Evolutionary conservation across 73 alveolate genomes (phyloP), one percentile per base, ranked within the genome.

Genomic region (Paramecium pentaurelia): DNA sequence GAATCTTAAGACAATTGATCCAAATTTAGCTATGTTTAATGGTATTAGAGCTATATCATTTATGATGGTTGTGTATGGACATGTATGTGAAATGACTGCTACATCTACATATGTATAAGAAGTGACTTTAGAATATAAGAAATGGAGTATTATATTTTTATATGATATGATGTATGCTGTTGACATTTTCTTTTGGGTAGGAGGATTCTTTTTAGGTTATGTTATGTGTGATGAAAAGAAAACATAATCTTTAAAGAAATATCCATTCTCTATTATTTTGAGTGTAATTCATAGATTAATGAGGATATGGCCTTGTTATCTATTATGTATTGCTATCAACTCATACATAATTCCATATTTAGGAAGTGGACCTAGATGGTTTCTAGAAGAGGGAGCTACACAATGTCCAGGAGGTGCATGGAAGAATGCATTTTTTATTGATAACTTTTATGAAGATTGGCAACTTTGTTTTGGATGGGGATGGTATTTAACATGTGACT

Each of bases 141-240:
- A 40, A n/a, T 64, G 75, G 86, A n/a, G 54, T 7, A 32, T 87
- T 30, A 68, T 87, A 8, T 37, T 36, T 1, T 37, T 87, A 30
- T 59, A 22, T 59, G 37, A 73, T 87, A 64, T 73, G 60, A 60
- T 68, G 37, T 87, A 64, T 77, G 38, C 93, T n/a, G 93, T 87
- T 36, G 93, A 87, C 37, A 64, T 87, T 6, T 87, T 87, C 42
- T 87, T 87, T 58, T 87, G 93, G 93, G 18, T 87, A 5, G 93
- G 93, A 12, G 93, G 93, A n/a, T 87, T 87, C 93, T 87, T 87
- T 36, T 37, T 87, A 22, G 70, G 88, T 16, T 75, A 32, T 40
- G 49, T 75, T 16, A 37, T 37, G 49, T 75, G 60, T 36, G 88
- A 75, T 12, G 36, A 34, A 3, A 37, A 75, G 14, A 75, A 75